Evolutionary conservation across 1,284 basidiomycete genomes (phyloP).

Genomic region (Phellopilus nigrolimitatus): DNA sequence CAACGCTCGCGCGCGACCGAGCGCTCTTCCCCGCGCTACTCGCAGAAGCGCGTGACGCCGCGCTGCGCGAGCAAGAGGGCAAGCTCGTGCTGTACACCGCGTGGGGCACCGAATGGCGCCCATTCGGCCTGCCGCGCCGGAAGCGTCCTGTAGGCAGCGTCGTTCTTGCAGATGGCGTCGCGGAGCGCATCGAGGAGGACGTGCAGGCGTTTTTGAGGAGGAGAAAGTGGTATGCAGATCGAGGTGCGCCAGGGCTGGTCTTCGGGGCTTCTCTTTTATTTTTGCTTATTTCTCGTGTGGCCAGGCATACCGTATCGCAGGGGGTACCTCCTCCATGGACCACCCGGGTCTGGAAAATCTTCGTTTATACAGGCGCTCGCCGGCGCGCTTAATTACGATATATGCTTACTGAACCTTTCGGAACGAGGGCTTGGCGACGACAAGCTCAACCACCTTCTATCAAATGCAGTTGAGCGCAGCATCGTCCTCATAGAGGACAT

Average conservation of each 20-base stretch:
- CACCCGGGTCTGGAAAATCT: conserved; percentile 97
- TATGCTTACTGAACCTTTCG: conserved; percentile 93
- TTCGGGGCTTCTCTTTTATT: too few species aligned
- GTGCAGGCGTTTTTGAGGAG: conserved; percentile 79
- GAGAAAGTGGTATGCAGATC: conserved; percentile 92
- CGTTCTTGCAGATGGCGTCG: conserved; percentile 79
- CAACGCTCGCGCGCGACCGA: conserved; percentile 85
- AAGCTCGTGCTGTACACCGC: conserved; percentile 96
- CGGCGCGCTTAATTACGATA: conserved; percentile 89
- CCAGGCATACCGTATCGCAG: conserved; percentile 98
- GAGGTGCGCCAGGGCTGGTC: conserved; percentile 76
- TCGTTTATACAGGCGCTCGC: conserved; percentile 98
- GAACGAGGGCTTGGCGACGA: conserved; percentile 97
- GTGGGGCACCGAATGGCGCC: conserved; percentile 95
- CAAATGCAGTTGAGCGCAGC: conserved; percentile 89
- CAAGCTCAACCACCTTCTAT: conserved; percentile 91
- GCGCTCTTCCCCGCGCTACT: conserved; percentile 78
- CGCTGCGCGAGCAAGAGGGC: conserved; percentile 83
- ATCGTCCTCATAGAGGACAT: conserved; percentile 96
- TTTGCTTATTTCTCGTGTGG: neutral
- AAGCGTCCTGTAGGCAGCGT: conserved; percentile 89
- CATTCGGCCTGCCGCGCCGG: conserved; percentile 88
- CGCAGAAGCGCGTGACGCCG: conserved; percentile 84
- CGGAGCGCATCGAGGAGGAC: conserved; percentile 78
- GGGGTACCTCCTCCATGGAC: conserved; percentile 93